A percentile compares a stretch with the other conserved stretches of the same genome.
Conservation (phyloP, 495 filamentous ascomycete genomes). For the Geopyxis carbonaria region DNA sequence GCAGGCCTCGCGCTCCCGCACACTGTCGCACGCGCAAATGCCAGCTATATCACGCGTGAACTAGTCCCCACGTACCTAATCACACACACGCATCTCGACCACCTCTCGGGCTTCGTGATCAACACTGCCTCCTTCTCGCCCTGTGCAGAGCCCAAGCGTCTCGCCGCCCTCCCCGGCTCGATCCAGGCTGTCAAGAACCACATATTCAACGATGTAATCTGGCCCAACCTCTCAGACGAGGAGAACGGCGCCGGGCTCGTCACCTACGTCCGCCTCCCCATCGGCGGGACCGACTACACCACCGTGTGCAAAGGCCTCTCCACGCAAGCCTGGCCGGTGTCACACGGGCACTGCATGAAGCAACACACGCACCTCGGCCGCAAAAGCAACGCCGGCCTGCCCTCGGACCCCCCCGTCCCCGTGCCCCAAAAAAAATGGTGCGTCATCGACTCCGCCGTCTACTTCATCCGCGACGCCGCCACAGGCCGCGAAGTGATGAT, state of each 20-base stretch:
- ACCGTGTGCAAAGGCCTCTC: conserved; percentile 66
- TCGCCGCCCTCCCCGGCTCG: conserved; percentile 70
- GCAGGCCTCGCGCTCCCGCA: conserved; percentile 49
- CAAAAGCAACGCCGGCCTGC: conserved; percentile 1
- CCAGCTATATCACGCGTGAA: conserved; percentile 53
- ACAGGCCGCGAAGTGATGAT: conserved; percentile 66
- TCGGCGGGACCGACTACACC: conserved; percentile 84
- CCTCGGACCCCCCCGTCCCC: background rate
- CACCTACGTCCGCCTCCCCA: conserved; percentile 71
- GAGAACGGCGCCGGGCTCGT: conserved; percentile 84
- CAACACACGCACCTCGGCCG: conserved; percentile 42
- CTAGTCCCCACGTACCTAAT: conserved; percentile 77
- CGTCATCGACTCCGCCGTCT: conserved; percentile 70
- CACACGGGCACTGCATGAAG: conserved; percentile 75
- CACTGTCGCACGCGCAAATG: conserved; percentile 52
- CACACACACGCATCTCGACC: conserved; percentile 88
- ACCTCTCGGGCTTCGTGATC: conserved; percentile 77
- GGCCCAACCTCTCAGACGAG: conserved; percentile 94
- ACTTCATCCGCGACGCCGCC: conserved; percentile 61
- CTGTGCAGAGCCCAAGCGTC: conserved; percentile 55
- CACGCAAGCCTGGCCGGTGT: conserved; percentile 61
- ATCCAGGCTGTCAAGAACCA: conserved; percentile 79
- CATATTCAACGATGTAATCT: conserved; percentile 94
- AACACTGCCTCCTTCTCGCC: conserved; percentile 62
- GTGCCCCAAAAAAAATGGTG: conserved; percentile 27